Base-by-base conservation (phyloP, 108 stramenopile genomes). In the Parmales sp. region DNA sequence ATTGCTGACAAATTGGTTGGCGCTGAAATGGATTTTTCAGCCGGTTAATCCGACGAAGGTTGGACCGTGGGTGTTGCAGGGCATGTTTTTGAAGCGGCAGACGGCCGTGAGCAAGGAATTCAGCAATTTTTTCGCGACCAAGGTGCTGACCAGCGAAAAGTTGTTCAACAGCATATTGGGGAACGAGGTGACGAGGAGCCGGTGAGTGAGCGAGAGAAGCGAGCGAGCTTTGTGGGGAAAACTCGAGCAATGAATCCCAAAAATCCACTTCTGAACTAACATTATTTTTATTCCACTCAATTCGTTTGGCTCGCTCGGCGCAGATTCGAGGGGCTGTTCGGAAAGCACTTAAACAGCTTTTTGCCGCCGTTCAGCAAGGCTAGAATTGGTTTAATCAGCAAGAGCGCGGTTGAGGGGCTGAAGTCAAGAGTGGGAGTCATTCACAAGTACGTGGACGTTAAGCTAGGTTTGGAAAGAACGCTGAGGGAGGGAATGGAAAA, bases 21-120 rank as follows among this genome's bases (percentile, higher is more conserved):
- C 91, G 9, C 64, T 92, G 45, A 92, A 92, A 72, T 93, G 92
- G 86, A 95, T 95, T 36, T 95, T 95, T 74, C 87, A 92, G 68
- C 94, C 92, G 1, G 89, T 93, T 23, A 74, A 90, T 71, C 94
- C 94, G 1, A 88, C 90, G 41, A 84, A 83, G 66, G 45, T 95
- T 29, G 92, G 94, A 0, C 92, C 91, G 3, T 92, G 93, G 76
- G 72, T 84, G 25, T 72, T 95, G n/a, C 94, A 95, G 72, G 94
- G 94, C 28, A 78, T 85, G 70, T 95, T 95, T 73, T 77, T 95
- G 26, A 79, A 83, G 48, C 84, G 94, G 46, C 94, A 95, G 78
- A 82, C 81, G 37, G 91, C 86, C 68, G 91, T 89, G 23, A 84
- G 87, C 2, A 76, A 76, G 19, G 91, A 90, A 74, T 92, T 92